phyloP scores from a whole-genome alignment of 441 rosid species.

The Breynia disticha region DNA sequence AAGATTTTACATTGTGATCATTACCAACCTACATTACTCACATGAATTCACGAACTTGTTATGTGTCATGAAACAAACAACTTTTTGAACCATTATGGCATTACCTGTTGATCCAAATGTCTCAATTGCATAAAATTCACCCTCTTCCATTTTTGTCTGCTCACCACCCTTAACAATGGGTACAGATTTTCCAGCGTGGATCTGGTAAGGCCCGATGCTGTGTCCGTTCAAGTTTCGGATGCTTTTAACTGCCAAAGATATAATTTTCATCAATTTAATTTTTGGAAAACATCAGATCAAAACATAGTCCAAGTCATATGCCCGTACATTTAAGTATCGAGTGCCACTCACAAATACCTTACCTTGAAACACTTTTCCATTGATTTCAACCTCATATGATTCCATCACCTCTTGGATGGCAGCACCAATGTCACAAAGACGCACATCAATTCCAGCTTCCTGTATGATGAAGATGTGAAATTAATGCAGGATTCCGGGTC shows the following conservation, averaged over 20 bases:
- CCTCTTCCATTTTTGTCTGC: conserved; percentile 99
- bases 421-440: conserved; percentile 92
- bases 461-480: conserved; percentile 21
- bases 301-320: neutral
- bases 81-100: conserved; percentile 5
- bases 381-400: conserved; percentile 94
- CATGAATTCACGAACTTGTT: neutral
- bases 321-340: neutral
- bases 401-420: conserved; percentile 99
- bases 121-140: conserved; percentile 90
- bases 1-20: neutral
- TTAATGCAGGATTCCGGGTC: neutral
- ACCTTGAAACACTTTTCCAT: conserved; percentile 92
- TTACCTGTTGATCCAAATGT: conserved; percentile 95
- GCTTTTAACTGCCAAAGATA: conserved; percentile 68
- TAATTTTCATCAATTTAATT: neutral
- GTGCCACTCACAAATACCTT: conserved; percentile 4
- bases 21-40: neutral
- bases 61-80: neutral
- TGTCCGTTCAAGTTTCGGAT: conserved; percentile 90
- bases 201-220: conserved; percentile 83
- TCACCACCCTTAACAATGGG: conserved; percentile 97
- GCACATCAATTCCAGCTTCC: conserved; percentile 97
- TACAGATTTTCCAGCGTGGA: conserved; percentile 93
- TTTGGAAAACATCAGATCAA: too few species aligned